phyloP scores from a whole-genome alignment of 768 basidiomycete genomes.

The Pleurotus sapidus region DNA sequence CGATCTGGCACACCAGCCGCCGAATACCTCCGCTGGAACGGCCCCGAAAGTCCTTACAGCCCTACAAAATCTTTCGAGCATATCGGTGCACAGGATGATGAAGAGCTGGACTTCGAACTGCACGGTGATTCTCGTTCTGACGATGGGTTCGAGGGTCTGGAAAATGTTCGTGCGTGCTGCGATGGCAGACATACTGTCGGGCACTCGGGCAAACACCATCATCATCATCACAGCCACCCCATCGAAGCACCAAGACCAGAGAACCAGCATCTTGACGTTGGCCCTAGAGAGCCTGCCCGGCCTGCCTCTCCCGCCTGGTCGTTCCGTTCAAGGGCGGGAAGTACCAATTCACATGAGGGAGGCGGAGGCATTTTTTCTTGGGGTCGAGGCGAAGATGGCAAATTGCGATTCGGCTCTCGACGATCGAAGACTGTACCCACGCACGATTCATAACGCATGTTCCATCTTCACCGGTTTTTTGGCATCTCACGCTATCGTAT shows the following conservation, averaged over 20 bases:
- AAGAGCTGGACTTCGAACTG: slow-evolving; percentile 80
- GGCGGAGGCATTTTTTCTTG: slow-evolving; percentile 61
- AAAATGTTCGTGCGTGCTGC: slow-evolving; percentile 93
- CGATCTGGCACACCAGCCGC: slow-evolving; percentile 88
- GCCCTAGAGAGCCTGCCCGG: slow-evolving; percentile 43
- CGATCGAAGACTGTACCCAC: slow-evolving; percentile 47
- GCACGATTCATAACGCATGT: slow-evolving; percentile 19
- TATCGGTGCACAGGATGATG: slow-evolving; percentile 38
- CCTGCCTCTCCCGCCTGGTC: slow-evolving; percentile 85
- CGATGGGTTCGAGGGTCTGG: slow-evolving; percentile 85
- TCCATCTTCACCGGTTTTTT: slow-evolving; percentile 10
- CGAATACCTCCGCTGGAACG: slow-evolving; percentile 83
- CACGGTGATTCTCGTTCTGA: slow-evolving; percentile 73
- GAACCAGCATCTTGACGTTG: slow-evolving; percentile 49
- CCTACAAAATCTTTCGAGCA: slow-evolving; percentile 70
- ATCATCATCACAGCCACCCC: slow-evolving; percentile 57
- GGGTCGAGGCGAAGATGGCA: slow-evolving; percentile 60
- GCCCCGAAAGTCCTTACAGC: slow-evolving; percentile 74
- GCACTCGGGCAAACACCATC: slow-evolving; percentile 48
- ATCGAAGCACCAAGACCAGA: slow-evolving; percentile 38
- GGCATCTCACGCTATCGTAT: slow-evolving; percentile 4
- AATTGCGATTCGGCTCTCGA: slow-evolving; percentile 72
- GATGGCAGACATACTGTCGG: slow-evolving; percentile 88
- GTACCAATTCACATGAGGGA: slow-evolving; percentile 66
- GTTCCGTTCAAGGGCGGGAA: slow-evolving; percentile 78